These are phyloP conservation scores for Vigna unguiculata DNA, from an alignment of 306 rosid species.

Conservation along the genomic window DNA sequence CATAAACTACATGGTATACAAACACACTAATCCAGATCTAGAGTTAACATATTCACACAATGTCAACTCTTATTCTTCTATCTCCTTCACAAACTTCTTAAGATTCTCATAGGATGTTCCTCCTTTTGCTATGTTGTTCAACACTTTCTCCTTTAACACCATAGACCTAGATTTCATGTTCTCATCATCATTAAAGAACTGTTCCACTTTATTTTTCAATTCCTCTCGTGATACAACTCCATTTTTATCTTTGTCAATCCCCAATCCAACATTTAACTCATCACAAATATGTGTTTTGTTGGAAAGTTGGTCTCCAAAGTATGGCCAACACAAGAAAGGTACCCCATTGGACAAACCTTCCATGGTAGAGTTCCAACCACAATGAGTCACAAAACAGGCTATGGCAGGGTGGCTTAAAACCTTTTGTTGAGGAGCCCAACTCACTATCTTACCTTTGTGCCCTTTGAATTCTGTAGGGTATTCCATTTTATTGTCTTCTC, in stretches of 20 bases:
- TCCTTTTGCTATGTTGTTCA: constrained; percentile 8
- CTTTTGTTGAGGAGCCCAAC: constrained; percentile 58
- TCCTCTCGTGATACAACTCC: constrained; percentile 28
- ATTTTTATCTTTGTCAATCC: constrained; percentile 47
- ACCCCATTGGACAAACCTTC: constrained; percentile 58
- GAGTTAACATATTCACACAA: too few species aligned
- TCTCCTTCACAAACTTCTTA: constrained; percentile 35
- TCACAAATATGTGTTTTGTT: constrained; percentile 49
- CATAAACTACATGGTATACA: too few species aligned
- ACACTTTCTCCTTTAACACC: not conserved
- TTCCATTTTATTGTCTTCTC: constrained; percentile 5
- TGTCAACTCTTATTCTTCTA: too few species aligned
- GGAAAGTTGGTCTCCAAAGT: constrained; percentile 48
- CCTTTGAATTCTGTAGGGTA: constrained; percentile 43
- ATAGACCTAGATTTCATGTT: constrained; percentile 34
- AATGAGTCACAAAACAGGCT: constrained; percentile 59
- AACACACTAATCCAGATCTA: too few species aligned
- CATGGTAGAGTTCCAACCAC: constrained; percentile 61
- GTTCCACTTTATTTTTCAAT: not conserved
- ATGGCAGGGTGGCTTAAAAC: constrained; percentile 48
- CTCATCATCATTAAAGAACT: constrained; percentile 22
- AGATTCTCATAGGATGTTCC: constrained; percentile 45
- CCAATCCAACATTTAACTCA: constrained; percentile 53
- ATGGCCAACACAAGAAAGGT: constrained; percentile 68
- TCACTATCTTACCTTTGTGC: constrained; percentile 39